Base-by-base conservation (phyloP, 2,329 filamentous ascomycete species). In the Talaromyces sp. region DNA sequence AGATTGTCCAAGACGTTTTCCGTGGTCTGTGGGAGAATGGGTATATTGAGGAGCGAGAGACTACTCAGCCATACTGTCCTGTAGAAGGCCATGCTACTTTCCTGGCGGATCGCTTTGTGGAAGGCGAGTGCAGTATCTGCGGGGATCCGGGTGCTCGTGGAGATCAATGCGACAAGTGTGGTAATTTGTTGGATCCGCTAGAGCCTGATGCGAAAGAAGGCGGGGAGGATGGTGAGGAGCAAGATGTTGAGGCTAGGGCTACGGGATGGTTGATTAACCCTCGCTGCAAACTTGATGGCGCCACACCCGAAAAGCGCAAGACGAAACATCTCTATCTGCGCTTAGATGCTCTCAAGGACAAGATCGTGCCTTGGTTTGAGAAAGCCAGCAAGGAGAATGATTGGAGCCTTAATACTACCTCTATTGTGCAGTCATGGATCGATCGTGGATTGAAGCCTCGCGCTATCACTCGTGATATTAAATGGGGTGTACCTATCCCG, bases 1-100 rank as follows among this genome's bases (percentile, higher is more conserved):
- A 92, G 70, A 98, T 99, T 72, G 91, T 93, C 10, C 95, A 98
- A 79, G 87, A 91, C 68, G 93, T 98, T 70, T 98, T 98, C 79
- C 82, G 84, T 64, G 89, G 93, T 76, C 86, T 99, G n/a, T 85
- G 93, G 80, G 86, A 95, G 69, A 97, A 97, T 72, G 92, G 91
- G 33, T 96, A 88, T 74, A 84, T 98, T 66, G 90, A 93, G 77
- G 93, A 98, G 83, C 87, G 91, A 69, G 90, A 89, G 66, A 95
- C 93, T 10, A 90, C 87, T 31, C 95, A 99, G 78, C 92, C 94
- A 27, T 98, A 92, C 82, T 98, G 95, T 78, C 65, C 64, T n/a
- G 60, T 63, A 63, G 90, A 93, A 69, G 83, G 86, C 27, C 76
- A 78, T 66, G 71, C 71, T 10, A 78, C 78, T 1, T 95, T 93